These are phyloP conservation scores for Melanogaster broomeanus DNA, from an alignment of 768 basidiomycete species.

Conservation along the genomic window DNA sequence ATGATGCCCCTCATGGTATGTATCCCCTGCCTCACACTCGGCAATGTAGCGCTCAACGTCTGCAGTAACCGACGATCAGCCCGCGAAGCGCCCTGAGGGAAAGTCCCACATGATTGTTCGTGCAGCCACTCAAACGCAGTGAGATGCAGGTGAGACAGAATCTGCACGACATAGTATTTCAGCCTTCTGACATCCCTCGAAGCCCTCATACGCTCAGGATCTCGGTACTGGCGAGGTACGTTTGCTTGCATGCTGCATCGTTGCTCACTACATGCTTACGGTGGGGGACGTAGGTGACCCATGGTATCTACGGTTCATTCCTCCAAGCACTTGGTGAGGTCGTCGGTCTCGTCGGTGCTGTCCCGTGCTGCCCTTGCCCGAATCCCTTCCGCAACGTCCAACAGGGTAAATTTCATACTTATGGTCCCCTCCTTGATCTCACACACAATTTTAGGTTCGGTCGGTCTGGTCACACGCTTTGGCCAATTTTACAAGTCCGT, in stretches of 20 bases:
- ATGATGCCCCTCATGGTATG: slow-evolving; percentile 65
- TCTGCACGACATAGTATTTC: background rate
- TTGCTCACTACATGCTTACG: background rate
- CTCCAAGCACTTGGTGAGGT: slow-evolving; percentile 67
- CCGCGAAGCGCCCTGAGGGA: slow-evolving; percentile 8
- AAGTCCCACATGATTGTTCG: slow-evolving; percentile 60
- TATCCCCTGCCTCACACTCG: background rate
- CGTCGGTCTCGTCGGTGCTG: slow-evolving; percentile 69
- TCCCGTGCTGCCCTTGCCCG: slow-evolving; percentile 83
- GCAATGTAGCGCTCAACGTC: slow-evolving; percentile 13
- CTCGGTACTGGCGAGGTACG: slow-evolving; percentile 64
- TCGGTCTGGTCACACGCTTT: slow-evolving; percentile 90
- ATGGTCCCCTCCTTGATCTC: slow-evolving; percentile 12
- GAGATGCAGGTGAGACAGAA: slow-evolving; percentile 79
- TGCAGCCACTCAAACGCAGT: slow-evolving; percentile 81
- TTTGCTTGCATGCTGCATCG: background rate
- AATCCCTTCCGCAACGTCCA: slow-evolving; percentile 86
- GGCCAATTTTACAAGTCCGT: slow-evolving; percentile 97
- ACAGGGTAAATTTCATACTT: slow-evolving; percentile 55
- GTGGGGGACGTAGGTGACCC: slow-evolving; percentile 54
- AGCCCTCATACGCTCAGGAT: slow-evolving; percentile 94
- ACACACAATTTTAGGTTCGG: slow-evolving; percentile 56
- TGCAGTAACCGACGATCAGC: slow-evolving; percentile 70
- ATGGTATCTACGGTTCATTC: slow-evolving; percentile 85
- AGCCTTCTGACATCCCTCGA: slow-evolving; percentile 6